Base-by-base conservation (phyloP, 2,329 filamentous ascomycete genomes). In the Fulvia fulva region DNA sequence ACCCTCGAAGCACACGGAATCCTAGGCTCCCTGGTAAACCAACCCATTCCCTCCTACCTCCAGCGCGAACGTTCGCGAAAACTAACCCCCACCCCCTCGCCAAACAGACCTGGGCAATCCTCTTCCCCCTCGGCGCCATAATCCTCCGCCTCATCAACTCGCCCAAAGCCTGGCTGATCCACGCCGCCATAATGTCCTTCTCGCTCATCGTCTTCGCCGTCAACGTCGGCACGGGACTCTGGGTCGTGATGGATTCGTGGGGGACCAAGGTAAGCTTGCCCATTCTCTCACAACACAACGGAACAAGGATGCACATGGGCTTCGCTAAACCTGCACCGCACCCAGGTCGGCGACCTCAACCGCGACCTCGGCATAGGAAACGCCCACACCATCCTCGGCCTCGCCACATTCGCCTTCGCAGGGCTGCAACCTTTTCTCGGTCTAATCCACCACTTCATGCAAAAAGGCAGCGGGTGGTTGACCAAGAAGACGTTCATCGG, bases 61-160 rank as follows among this genome's bases (percentile, higher is more conserved):
- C 30, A 34, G 6, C 30, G 16, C 16, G 9, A 14, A 34, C 8
- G 6, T 30, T 9, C 30, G n/a, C 16, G 30, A 34, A 9, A 34
- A 34, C 30, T 9, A 11, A 34, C 30, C n/a, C n/a, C n/a, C n/a
- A n/a, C n/a, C n/a, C n/a, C n/a, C n/a, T n/a, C 16, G 30, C 16
- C 16, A 9, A 34, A 34, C 30, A 34, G 30, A 41, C 53, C 14
- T 55, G 53, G 53, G 53, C 41, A 23, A 28, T 47, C 53, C 16
- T 55, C 30, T 37, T 49, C 19, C 53, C 53, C 11, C n/a, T 55
- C 23, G 53, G 53, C 45, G 53, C 53, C 5, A 47, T 55, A 23
- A 19, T 28, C 2, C 34, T 55, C 5, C 53, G 53, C 19, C 26
- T 55, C 5, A 41, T 55, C 2, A 45, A 28, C n/a, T 50, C 44